Evolutionary conservation across 441 rosid species (phyloP).

Genomic region (Capsella rubella): DNA sequence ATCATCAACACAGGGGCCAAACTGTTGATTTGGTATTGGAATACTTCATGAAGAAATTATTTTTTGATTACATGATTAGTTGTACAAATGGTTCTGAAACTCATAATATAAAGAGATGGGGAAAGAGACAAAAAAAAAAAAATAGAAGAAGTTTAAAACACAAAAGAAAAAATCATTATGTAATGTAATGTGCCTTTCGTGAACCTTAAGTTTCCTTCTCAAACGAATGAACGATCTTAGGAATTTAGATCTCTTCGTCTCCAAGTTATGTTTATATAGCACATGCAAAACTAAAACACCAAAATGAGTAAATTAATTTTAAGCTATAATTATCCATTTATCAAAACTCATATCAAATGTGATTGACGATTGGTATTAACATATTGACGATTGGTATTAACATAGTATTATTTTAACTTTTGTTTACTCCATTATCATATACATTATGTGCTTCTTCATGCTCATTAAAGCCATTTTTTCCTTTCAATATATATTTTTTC

Average conservation of each 20-base stretch:
- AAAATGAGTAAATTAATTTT: neutral
- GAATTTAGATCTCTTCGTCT: neutral
- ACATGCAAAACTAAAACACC: neutral
- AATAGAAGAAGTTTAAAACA: neutral
- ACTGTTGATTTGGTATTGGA: constrained; percentile 84
- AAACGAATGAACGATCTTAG: neutral
- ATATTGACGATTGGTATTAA: neutral
- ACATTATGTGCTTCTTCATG: neutral
- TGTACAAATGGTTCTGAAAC: constrained; percentile 9
- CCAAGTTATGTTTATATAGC: neutral
- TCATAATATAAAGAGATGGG: constrained; percentile 8
- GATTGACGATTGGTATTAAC: neutral
- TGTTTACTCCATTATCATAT: neutral
- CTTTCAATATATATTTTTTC: no score
- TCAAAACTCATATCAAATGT: neutral
- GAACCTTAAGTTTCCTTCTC: constrained; percentile 16
- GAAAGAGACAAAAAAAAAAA: neutral
- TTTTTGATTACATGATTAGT: constrained; percentile 10
- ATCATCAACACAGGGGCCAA: constrained; percentile 54
- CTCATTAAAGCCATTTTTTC: neutral
- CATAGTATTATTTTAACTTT: neutral
- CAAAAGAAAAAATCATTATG: neutral
- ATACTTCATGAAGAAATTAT: no score
- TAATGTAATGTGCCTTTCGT: constrained; percentile 28
- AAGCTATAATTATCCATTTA: neutral